Base-by-base conservation (phyloP, 2,329 filamentous ascomycete species). In the Alternaria consortialis region DNA sequence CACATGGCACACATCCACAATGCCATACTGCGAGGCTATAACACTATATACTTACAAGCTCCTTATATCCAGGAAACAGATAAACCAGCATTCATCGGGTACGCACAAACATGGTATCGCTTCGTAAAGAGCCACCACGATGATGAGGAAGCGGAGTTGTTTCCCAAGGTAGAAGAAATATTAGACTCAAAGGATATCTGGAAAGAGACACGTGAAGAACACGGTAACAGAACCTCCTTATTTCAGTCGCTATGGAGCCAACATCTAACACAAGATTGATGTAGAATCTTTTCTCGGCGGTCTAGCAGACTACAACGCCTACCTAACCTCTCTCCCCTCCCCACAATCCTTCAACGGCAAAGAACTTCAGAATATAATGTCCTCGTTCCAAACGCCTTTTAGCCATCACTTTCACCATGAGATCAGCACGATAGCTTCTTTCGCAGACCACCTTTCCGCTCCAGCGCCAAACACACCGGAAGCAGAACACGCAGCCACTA, bases 391-490 rank as follows among this genome's bases (percentile, higher is more conserved):
- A 58, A 53, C 63, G 3, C 44, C 73, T 0, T 74, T 78, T 31
- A 53, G 57, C 34, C 58, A 69, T 17, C 76, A 79, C 55, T 77
- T 79, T 62, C 74, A 77, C 61, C 56, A 65, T 25, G 77, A 79
- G 52, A 78, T 78, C 63, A 53, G 46, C 13, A 76, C 72, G 15
- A 77, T 78, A 34, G 71, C 71, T 2, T 61, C 68, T 4, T 67
- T 79, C 15, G 77, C 84, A 4, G 67, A 77, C 3, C 84, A 88
- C 64, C 79, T 84, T 1, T 82, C 81, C 44, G 84, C 84, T 1
- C 86, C 86, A 0, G 78, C 76, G 47, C 74, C 81, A 2, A 78
- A 78, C 8, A 79, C 77, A 1, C 83, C 84, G 0, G 72, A 80
- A 15, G 73, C 80, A 6, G 80, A 79, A 5, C 76, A 76, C 1